Percentiles rank a stretch among this genome's conserved stretches.
Conservation (phyloP, 2,329 filamentous ascomycete species). For the Onygenales sp. region DNA sequence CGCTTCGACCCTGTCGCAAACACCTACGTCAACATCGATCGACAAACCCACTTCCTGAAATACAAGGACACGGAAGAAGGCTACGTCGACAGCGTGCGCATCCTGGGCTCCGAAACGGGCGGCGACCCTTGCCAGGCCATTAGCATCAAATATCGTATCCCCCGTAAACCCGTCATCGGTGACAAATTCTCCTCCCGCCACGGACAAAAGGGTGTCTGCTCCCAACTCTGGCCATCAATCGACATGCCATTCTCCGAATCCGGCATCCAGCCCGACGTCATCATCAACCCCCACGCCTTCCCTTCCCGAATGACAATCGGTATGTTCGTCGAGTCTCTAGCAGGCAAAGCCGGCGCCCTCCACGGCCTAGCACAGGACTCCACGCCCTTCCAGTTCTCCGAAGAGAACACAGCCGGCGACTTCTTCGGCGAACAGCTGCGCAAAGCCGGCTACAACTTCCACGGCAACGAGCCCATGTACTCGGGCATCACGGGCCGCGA, state of each 20-base stretch:
- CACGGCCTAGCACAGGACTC: constrained; percentile 95
- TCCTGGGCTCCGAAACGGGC: constrained; percentile 78
- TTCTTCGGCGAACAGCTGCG: constrained; percentile 94
- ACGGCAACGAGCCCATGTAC: constrained; percentile 98
- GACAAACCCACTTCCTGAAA: constrained; percentile 75
- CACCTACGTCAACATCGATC: constrained; percentile 76
- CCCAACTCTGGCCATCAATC: constrained; percentile 85
- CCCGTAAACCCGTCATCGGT: constrained; percentile 83
- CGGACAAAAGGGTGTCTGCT: constrained; percentile 94
- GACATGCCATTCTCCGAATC: constrained; percentile 97
- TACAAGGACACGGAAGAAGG: constrained; percentile 88
- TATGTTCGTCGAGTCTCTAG: constrained; percentile 96
- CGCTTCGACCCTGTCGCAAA: constrained; percentile 61
- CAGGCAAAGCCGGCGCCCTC: constrained; percentile 86
- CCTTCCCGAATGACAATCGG: constrained; percentile 99
- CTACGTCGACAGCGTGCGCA: constrained; percentile 84
- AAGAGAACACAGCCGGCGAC: constrained; percentile 82
- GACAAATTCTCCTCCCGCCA: constrained; percentile 99
- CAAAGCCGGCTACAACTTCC: constrained; percentile 94
- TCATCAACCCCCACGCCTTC: constrained; percentile 99
- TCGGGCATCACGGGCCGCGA: constrained; percentile 93
- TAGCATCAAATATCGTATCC: constrained; percentile 86
- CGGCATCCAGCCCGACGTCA: constrained; percentile 92
- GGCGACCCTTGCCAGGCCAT: constrained; percentile 77
- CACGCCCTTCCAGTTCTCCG: constrained; percentile 90